These are phyloP conservation scores for Lyophyllum shimeji DNA, from an alignment of 768 basidiomycete genomes.

Conservation along the genomic window DNA sequence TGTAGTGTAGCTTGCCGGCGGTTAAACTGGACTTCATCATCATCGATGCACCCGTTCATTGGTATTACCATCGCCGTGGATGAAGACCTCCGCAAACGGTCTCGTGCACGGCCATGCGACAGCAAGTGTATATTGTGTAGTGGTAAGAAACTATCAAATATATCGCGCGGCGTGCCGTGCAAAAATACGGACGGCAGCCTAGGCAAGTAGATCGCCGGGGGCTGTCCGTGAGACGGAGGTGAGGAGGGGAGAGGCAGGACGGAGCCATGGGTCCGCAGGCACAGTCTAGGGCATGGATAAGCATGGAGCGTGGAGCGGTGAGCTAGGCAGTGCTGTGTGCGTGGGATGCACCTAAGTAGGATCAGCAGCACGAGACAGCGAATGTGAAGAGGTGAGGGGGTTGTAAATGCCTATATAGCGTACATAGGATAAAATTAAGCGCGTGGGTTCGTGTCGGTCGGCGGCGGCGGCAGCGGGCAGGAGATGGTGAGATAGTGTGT, in stretches of 20 bases:
- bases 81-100: no score
- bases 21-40: not conserved
- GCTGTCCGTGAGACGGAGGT: not conserved
- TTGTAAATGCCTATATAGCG: not conserved
- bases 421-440: conserved; percentile 1
- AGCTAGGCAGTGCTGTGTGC: no score
- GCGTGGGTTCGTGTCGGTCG: conserved; percentile 5
- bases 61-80: no score
- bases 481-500: not conserved
- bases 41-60: not conserved
- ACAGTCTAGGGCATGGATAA: conserved; percentile 1
- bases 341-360: no score
- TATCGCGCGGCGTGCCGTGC: not conserved
- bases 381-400: not conserved
- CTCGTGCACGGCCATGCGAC: not conserved
- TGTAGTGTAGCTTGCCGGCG: not conserved
- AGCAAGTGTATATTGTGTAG: not conserved
- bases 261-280: not conserved
- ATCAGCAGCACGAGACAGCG: not conserved
- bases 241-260: not conserved
- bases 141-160: not conserved
- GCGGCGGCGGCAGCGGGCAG: not conserved
- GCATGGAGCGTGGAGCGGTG: not conserved
- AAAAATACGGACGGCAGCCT: not conserved
- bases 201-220: not conserved